Conservation (phyloP, 192 early-diverging fungal species). For the Fimicolochytrium jonesii region DNA sequence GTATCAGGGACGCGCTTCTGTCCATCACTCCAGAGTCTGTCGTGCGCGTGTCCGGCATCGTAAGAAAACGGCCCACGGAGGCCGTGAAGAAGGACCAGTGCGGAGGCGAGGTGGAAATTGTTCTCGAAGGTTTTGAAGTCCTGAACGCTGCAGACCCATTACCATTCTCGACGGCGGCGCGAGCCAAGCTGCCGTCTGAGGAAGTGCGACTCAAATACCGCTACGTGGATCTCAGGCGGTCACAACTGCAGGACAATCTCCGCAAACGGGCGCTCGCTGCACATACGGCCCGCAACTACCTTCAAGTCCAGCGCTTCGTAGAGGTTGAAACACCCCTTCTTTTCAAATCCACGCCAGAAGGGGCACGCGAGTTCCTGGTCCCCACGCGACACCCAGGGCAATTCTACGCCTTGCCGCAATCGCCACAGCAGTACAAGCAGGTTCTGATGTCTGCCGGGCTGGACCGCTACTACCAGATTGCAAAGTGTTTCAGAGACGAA, state of each 20-base stretch:
- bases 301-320: conserved; percentile 61
- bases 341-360: conserved; percentile 91
- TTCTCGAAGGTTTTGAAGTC: conserved; percentile 50
- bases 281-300: conserved; percentile 64
- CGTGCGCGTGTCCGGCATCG: conserved; percentile 61
- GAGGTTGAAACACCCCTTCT: conserved; percentile 92
- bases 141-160: conserved; percentile 66
- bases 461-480: conserved; percentile 91
- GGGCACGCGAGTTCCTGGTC: conserved; percentile 90
- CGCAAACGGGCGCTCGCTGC: conserved; percentile 63
- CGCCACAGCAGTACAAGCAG: conserved; percentile 93
- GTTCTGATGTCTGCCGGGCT: conserved; percentile 85
- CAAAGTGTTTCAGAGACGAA: conserved; percentile 89
- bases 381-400: conserved; percentile 68
- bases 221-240: conserved; percentile 77
- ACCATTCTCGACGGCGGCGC: conserved; percentile 57
- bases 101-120: conserved; percentile 71
- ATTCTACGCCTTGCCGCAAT: conserved; percentile 88
- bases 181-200: conserved; percentile 65
- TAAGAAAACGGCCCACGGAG: conserved; percentile 48
- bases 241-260: conserved; percentile 70
- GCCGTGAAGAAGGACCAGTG: conserved; percentile 8
- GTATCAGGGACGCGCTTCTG: conserved; percentile 40
- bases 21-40: conserved; percentile 67
- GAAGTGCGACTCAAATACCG: conserved; percentile 71